Percentiles rank a stretch among this genome's conserved stretches.
Evolutionary conservation across 805 yeast genomes (phyloP).

Genomic region (Zygotorulaspora chibaensis): DNA sequence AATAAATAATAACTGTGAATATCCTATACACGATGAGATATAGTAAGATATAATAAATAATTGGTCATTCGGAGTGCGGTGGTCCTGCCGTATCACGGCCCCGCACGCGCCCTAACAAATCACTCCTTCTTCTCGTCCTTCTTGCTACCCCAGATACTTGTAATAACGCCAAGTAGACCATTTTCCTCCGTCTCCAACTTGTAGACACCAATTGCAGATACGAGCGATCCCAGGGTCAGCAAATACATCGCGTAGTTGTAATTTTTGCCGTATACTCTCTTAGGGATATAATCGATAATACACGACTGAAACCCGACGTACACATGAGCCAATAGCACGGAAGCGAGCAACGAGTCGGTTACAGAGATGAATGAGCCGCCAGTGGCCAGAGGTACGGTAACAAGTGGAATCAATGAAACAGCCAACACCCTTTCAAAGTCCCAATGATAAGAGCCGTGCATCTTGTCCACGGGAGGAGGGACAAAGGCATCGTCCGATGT

Average conservation of each 20-base stretch:
- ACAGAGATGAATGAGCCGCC: constrained; percentile 64
- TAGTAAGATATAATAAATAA: not conserved
- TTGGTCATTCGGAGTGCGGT: not conserved
- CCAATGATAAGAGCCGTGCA: constrained; percentile 92
- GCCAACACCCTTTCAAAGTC: constrained; percentile 74
- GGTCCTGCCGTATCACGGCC: not conserved
- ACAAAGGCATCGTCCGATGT: constrained; percentile 84
- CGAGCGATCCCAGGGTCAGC: constrained; percentile 65
- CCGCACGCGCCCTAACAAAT: not conserved
- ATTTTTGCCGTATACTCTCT: constrained; percentile 76
- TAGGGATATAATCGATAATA: constrained; percentile 88
- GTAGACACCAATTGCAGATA: constrained; percentile 76
- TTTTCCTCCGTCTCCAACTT: constrained; percentile 72
- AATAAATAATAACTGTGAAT: constrained; percentile 1
- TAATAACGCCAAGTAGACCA: constrained; percentile 68
- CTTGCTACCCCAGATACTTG: constrained; percentile 52
- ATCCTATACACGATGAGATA: not conserved
- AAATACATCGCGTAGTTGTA: constrained; percentile 64
- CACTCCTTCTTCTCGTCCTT: constrained; percentile 11
- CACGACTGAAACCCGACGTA: constrained; percentile 87
- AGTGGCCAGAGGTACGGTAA: constrained; percentile 67
- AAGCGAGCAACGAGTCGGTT: constrained; percentile 66
- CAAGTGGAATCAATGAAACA: constrained; percentile 69
- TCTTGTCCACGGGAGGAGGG: constrained; percentile 56
- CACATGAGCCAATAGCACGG: constrained; percentile 67